A percentile compares a stretch with the other conserved stretches of the same genome.
phyloP scores from a whole-genome alignment of 2,329 filamentous ascomycete species.

The Cryphonectria parasitica region DNA sequence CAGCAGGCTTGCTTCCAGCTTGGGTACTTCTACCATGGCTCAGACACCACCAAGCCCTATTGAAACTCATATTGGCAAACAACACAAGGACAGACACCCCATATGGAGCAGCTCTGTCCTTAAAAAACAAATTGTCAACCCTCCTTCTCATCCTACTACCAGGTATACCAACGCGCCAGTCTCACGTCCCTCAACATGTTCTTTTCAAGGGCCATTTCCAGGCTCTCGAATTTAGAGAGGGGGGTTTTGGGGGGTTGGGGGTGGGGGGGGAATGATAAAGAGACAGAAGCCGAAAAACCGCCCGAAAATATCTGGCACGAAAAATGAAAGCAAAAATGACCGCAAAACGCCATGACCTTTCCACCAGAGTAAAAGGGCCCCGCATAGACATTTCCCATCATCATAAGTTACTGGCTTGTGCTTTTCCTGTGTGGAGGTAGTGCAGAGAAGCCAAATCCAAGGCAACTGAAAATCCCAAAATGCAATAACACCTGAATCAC shows the following conservation, averaged over 20 bases:
- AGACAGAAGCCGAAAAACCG: not conserved
- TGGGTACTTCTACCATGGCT: not conserved
- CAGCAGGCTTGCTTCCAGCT: not conserved
- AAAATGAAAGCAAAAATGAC: conserved; percentile 18
- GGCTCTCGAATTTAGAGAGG: not conserved
- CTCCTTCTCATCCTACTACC: not conserved
- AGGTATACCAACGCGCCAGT: not conserved
- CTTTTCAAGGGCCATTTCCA: not conserved
- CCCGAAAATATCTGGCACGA: not conserved
- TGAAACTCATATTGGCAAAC: not conserved
- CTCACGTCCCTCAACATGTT: not conserved
- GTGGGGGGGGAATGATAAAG: not conserved
- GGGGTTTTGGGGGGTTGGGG: no score
- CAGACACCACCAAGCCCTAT: not conserved
- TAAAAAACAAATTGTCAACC: not conserved
- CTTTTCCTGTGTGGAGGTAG: conserved; percentile 16
- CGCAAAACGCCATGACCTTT: conserved; percentile 27
- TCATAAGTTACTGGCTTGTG: conserved; percentile 29
- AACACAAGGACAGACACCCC: not conserved
- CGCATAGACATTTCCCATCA: conserved; percentile 31
- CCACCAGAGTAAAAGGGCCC: conserved; percentile 24
- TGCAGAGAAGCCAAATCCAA: not conserved
- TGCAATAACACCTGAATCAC: conserved; percentile 12
- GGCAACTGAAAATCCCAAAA: conserved; percentile 6
- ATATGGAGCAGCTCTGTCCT: not conserved